phyloP scores from a whole-genome alignment of 257 asterid genomes.

The Solanum raphanifolium region DNA sequence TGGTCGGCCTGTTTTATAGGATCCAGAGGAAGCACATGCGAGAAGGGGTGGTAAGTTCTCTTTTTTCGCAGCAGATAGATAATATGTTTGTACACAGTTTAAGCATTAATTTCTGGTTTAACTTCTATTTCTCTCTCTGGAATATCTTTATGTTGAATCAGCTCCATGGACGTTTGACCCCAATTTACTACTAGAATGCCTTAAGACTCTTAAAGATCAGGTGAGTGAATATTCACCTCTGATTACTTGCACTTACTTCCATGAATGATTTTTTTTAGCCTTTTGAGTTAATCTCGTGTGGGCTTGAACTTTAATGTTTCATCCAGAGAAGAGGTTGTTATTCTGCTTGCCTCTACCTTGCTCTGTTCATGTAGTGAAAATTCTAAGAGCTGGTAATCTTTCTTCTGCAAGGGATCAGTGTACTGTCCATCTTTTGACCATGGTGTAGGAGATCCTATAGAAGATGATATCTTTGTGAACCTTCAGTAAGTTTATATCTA shows the following conservation, averaged over 20 bases:
- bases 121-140: not conserved
- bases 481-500: conserved; percentile 50
- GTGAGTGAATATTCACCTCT: conserved; percentile 21
- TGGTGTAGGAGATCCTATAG: conserved; percentile 93
- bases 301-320: not conserved
- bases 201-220: conserved; percentile 50
- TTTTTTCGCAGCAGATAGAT: not conserved
- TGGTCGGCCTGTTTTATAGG: conserved; percentile 36
- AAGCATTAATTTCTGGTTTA: not conserved
- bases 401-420: conserved; percentile 61
- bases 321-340: not conserved
- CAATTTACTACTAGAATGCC: conserved; percentile 51
- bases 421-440: conserved; percentile 90
- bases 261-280: not conserved
- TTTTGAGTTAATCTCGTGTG: not conserved
- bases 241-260: conserved; percentile 2
- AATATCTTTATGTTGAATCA: conserved; percentile 19
- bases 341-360: not conserved
- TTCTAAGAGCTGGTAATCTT: not conserved
- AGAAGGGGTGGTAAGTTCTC: conserved; percentile 78
- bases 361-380: not conserved
- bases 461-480: conserved; percentile 80
- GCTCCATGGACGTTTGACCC: conserved; percentile 98
- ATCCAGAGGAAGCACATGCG: conserved; percentile 87
- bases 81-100: not conserved